These are phyloP conservation scores for Pythium rishiriense DNA, from an alignment of 352 stramenopile genomes.

Conservation along the genomic window DNA sequence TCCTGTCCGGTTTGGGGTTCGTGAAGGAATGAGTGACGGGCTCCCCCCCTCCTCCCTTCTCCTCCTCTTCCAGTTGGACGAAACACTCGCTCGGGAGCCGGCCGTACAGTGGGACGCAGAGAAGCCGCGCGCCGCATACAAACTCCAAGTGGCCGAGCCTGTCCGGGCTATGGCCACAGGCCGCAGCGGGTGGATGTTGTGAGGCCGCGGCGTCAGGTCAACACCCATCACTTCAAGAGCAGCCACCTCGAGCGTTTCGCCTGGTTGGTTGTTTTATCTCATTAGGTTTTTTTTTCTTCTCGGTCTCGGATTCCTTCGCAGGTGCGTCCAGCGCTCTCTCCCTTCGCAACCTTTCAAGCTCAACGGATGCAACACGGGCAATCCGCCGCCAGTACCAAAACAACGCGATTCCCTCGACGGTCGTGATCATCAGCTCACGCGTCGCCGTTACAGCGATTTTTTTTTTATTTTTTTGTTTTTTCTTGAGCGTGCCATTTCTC, in stretches of 20 bases:
- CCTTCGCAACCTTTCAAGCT: background rate
- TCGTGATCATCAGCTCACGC: too few species aligned
- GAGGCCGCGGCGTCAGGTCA: constrained; percentile 20
- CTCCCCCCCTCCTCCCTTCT: too few species aligned
- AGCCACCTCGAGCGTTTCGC: constrained; percentile 12
- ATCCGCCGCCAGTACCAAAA: too few species aligned
- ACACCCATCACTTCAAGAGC: constrained; percentile 22
- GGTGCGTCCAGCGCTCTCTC: background rate
- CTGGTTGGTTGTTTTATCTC: background rate
- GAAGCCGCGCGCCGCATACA: constrained; percentile 2
- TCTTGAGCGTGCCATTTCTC: too few species aligned
- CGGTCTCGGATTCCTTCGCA: too few species aligned
- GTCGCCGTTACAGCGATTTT: too few species aligned
- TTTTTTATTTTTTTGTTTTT: background rate
- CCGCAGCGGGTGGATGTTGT: constrained; percentile 15
- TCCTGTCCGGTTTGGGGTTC: background rate
- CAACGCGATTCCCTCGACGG: too few species aligned
- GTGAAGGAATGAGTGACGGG: background rate
- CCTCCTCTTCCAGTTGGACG: too few species aligned
- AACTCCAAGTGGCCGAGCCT: background rate
- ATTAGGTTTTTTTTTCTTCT: constrained; percentile 1
- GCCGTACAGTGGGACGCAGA: background rate
- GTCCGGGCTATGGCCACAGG: constrained; percentile 9
- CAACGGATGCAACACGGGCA: background rate
- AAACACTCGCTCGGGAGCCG: constrained; percentile 2